phyloP scores from a whole-genome alignment of 2,329 filamentous ascomycete genomes.

The Ophiostoma sp. region DNA sequence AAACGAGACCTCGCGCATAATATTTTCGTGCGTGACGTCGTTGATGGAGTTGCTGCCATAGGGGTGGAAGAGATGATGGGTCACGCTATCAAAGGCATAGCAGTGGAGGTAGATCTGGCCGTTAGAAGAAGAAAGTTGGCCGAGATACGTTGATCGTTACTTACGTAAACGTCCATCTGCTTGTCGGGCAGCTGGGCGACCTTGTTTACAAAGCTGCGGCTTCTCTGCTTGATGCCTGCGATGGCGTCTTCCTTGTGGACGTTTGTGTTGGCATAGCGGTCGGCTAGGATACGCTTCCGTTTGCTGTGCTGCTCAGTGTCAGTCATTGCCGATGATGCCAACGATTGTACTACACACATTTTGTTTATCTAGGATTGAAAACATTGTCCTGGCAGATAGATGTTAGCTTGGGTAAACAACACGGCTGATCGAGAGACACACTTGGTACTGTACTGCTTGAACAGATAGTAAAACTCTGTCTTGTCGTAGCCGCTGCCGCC shows the following conservation, averaged over 20 bases:
- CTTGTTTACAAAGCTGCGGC: slow-evolving; percentile 48
- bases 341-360: slow-evolving; percentile 29
- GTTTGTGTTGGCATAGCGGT: slow-evolving; percentile 63
- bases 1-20: slow-evolving; percentile 64
- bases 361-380: slow-evolving; percentile 47
- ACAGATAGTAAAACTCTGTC: slow-evolving; percentile 58
- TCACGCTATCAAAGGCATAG: slow-evolving; percentile 63
- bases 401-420: slow-evolving; percentile 29
- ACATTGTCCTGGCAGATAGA: slow-evolving; percentile 43
- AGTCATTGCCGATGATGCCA: background rate
- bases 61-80: slow-evolving; percentile 63
- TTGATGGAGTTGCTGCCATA: slow-evolving; percentile 56
- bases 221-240: slow-evolving; percentile 52
- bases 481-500: slow-evolving; percentile 60
- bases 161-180: slow-evolving; percentile 42
- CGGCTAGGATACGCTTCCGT: slow-evolving; percentile 56
- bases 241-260: slow-evolving; percentile 52
- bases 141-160: background rate
- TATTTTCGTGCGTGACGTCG: slow-evolving; percentile 49
- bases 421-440: background rate
- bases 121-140: slow-evolving; percentile 13
- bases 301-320: slow-evolving; percentile 47
- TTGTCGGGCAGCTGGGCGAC: slow-evolving; percentile 42
- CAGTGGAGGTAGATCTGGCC: slow-evolving; percentile 55
- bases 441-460: slow-evolving; percentile 47